Conservation (phyloP, 1,284 basidiomycete genomes). For the Tilletiopsis washingtonensis region DNA sequence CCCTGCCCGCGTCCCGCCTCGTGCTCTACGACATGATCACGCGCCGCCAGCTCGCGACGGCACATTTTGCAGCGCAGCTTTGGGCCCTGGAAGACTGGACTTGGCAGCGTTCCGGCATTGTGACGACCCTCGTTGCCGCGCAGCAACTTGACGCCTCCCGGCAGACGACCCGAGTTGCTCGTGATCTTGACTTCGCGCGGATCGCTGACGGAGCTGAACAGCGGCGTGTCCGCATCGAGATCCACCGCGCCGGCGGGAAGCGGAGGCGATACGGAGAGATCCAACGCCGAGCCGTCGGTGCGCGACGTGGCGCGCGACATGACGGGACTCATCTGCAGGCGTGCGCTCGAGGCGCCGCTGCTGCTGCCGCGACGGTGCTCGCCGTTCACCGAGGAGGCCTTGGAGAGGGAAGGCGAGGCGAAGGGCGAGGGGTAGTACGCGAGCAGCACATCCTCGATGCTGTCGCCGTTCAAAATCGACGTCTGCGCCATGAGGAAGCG, state of each 20-base stretch:
- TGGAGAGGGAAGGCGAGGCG: slow-evolving; percentile 11
- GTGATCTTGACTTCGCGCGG: slow-evolving; percentile 23
- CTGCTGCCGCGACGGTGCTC: not conserved
- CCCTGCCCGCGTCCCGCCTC: slow-evolving; percentile 36
- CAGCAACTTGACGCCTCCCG: slow-evolving; percentile 20
- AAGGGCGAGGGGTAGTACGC: slow-evolving; percentile 47
- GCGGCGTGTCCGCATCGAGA: not conserved
- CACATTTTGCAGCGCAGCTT: slow-evolving; percentile 40
- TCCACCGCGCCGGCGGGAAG: not conserved
- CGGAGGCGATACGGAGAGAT: slow-evolving; percentile 7
- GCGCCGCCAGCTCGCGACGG: slow-evolving; percentile 31
- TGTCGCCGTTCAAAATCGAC: slow-evolving; percentile 26
- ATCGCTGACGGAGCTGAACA: slow-evolving; percentile 2
- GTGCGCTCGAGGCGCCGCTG: not conserved
- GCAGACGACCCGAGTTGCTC: slow-evolving; percentile 19
- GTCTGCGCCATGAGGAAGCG: slow-evolving; percentile 48
- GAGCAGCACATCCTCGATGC: slow-evolving; percentile 42
- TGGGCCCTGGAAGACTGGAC: slow-evolving; percentile 13
- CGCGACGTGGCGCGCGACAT: not conserved
- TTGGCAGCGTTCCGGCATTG: slow-evolving; percentile 15
- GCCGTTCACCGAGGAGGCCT: too few species aligned
- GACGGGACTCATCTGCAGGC: not conserved
- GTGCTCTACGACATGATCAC: slow-evolving; percentile 40
- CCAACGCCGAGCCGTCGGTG: not conserved
- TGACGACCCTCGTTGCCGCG: slow-evolving; percentile 19